Conservation (phyloP, 2,329 filamentous ascomycete species). For the Trichocomaceae sp. region DNA sequence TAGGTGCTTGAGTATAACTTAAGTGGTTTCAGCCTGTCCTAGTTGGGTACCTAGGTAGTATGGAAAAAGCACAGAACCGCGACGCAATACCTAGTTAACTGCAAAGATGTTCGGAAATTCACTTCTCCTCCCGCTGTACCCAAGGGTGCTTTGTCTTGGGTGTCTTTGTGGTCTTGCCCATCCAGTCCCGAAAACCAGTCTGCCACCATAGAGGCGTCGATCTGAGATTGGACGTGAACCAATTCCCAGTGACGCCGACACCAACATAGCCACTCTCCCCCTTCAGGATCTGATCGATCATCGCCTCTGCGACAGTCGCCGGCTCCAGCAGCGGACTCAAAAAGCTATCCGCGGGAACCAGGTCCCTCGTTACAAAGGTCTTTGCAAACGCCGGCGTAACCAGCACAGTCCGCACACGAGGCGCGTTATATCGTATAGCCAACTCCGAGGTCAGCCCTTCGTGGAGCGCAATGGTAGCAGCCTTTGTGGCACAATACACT, state of each 20-base stretch:
- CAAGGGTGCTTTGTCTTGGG: slow-evolving; percentile 15
- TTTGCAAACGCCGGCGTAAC: slow-evolving; percentile 10
- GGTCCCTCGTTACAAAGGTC: slow-evolving; percentile 32
- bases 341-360: slow-evolving; percentile 46
- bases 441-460: slow-evolving; percentile 35
- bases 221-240: slow-evolving; percentile 39
- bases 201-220: slow-evolving; percentile 59
- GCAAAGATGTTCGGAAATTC: not conserved
- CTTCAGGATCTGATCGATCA: slow-evolving; percentile 54
- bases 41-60: too few relatives aligned
- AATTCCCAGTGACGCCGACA: slow-evolving; percentile 44
- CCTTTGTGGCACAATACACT: slow-evolving; percentile 45
- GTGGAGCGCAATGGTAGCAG: slow-evolving; percentile 44
- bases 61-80: not conserved
- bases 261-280: slow-evolving; percentile 54
- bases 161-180: slow-evolving; percentile 19
- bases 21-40: not conserved
- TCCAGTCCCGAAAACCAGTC: slow-evolving; percentile 42
- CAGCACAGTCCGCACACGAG: slow-evolving; percentile 24
- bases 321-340: slow-evolving; percentile 51
- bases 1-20: too few relatives aligned
- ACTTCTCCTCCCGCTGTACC: slow-evolving; percentile 7
- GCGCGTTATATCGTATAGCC: slow-evolving; percentile 22
- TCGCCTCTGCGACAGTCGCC: slow-evolving; percentile 58
- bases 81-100: not conserved